Conservation (phyloP, 345 rosid species). For the Hevea brasiliensis region DNA sequence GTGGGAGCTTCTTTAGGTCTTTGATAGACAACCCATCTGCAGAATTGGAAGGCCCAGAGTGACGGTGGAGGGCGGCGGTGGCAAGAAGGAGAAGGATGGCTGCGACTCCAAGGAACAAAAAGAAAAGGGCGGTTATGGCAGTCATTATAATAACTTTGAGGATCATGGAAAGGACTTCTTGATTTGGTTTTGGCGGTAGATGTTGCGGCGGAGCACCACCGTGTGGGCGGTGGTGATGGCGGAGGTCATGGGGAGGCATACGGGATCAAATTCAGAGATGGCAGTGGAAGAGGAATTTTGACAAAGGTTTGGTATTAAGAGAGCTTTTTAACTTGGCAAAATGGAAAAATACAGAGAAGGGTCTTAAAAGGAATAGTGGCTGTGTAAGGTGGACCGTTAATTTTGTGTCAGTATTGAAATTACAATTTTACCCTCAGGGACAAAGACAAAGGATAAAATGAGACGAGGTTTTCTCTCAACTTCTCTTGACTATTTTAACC, state of each 20-base stretch:
- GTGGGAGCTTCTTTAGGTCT: slow-evolving; percentile 61
- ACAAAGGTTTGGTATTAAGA: neutral
- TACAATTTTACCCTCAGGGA: neutral
- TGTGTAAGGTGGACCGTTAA: neutral
- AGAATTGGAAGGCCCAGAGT: slow-evolving; percentile 27
- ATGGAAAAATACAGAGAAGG: neutral
- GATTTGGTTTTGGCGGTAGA: slow-evolving; percentile 45
- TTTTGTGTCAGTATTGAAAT: neutral
- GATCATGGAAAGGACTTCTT: slow-evolving; percentile 51
- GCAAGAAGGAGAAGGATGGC: slow-evolving; percentile 47
- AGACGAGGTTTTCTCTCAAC: too few relatives aligned
- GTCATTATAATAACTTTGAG: slow-evolving; percentile 71
- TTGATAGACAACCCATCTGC: slow-evolving; percentile 44
- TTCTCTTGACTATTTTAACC: neutral
- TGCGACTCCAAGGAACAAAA: slow-evolving; percentile 54
- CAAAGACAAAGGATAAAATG: too few relatives aligned
- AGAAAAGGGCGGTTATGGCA: slow-evolving; percentile 58
- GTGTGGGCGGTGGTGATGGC: slow-evolving; percentile 12
- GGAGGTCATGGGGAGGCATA: slow-evolving; percentile 26
- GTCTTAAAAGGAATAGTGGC: neutral
- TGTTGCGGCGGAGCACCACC: slow-evolving; percentile 26
- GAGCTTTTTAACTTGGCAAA: neutral
- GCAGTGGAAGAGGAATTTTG: neutral
- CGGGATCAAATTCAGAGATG: neutral
- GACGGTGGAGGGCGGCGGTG: slow-evolving; percentile 39